These are phyloP conservation scores for Arthrobotrys pseudoclavata DNA, from an alignment of 2,329 filamentous ascomycete species.

Conservation along the genomic window DNA sequence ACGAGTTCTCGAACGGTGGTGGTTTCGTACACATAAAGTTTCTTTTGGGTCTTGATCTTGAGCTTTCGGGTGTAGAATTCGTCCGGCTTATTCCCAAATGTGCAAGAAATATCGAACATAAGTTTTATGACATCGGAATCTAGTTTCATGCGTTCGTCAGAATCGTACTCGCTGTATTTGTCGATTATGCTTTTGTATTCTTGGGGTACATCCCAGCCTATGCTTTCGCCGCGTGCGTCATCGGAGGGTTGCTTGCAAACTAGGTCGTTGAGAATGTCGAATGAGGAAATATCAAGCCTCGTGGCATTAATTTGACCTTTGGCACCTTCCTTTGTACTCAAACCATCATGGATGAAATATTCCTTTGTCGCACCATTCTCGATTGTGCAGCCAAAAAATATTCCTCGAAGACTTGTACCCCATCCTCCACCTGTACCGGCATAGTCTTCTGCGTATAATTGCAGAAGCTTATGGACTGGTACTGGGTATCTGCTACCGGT, in stretches of 20 bases:
- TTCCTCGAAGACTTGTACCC: constrained; percentile 1
- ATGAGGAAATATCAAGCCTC: constrained; percentile 4
- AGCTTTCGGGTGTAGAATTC: constrained; percentile 5
- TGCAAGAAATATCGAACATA: constrained; percentile 3
- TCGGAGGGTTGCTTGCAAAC: background rate
- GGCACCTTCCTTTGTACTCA: background rate
- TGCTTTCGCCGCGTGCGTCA: background rate
- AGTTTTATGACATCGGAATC: background rate
- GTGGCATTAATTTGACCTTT: background rate
- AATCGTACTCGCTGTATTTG: too few relatives aligned
- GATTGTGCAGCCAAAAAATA: constrained; percentile 1
- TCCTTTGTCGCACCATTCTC: background rate
- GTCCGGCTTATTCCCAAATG: constrained; percentile 5
- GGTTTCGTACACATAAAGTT: background rate
- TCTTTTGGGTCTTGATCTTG: background rate
- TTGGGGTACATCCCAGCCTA: background rate
- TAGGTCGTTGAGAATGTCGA: background rate
- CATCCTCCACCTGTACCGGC: background rate
- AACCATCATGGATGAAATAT: constrained; percentile 3
- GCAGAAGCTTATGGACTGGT: background rate
- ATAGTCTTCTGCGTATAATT: constrained; percentile 4
- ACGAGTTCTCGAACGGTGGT: constrained; percentile 6
- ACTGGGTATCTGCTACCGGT: background rate
- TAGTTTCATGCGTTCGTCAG: background rate
- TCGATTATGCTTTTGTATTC: too few relatives aligned